phyloP scores from a whole-genome alignment of 208 protist genomes.

The Tetramitus jugosus region DNA sequence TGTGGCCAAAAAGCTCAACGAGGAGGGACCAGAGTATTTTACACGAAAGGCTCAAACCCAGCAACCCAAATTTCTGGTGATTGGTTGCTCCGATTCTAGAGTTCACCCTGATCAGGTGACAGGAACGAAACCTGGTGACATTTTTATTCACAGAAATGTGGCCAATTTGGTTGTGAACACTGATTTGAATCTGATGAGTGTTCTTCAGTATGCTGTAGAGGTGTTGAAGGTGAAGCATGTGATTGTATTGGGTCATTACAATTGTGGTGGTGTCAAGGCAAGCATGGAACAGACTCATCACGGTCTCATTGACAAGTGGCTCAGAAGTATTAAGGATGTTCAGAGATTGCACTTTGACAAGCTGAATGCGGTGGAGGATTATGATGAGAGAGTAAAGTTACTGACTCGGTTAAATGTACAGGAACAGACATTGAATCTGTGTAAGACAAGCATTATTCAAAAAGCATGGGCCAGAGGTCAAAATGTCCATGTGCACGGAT shows the following conservation, averaged over 20 bases:
- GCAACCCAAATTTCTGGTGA: slow-evolving; percentile 78
- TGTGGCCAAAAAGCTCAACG: slow-evolving; percentile 53
- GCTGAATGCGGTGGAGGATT: slow-evolving; percentile 13
- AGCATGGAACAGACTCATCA: slow-evolving; percentile 30
- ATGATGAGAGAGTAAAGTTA: slow-evolving; percentile 23
- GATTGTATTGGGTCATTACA: slow-evolving; percentile 82
- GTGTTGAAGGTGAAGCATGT: slow-evolving; percentile 80
- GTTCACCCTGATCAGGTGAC: slow-evolving; percentile 72
- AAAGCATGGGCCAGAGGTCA: slow-evolving; percentile 34
- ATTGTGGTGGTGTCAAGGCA: slow-evolving; percentile 75
- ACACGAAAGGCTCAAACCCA: slow-evolving; percentile 57
- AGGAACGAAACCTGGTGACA: slow-evolving; percentile 66
- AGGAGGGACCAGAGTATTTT: slow-evolving; percentile 78
- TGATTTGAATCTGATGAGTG: slow-evolving; percentile 75
- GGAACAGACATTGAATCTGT: slow-evolving; percentile 39
- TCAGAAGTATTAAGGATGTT: slow-evolving; percentile 39
- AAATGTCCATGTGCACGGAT: slow-evolving; percentile 4
- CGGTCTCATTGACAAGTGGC: slow-evolving; percentile 48
- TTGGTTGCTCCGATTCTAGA: slow-evolving; percentile 77
- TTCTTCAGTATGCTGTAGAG: slow-evolving; percentile 82
- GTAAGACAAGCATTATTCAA: slow-evolving; percentile 35
- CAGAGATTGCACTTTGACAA: slow-evolving; percentile 26
- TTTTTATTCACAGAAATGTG: slow-evolving; percentile 90
- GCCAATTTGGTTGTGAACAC: slow-evolving; percentile 77
- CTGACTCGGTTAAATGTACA: slow-evolving; percentile 43